Conservation (phyloP, 768 basidiomycete genomes). For the Obba rivulosa region DNA sequence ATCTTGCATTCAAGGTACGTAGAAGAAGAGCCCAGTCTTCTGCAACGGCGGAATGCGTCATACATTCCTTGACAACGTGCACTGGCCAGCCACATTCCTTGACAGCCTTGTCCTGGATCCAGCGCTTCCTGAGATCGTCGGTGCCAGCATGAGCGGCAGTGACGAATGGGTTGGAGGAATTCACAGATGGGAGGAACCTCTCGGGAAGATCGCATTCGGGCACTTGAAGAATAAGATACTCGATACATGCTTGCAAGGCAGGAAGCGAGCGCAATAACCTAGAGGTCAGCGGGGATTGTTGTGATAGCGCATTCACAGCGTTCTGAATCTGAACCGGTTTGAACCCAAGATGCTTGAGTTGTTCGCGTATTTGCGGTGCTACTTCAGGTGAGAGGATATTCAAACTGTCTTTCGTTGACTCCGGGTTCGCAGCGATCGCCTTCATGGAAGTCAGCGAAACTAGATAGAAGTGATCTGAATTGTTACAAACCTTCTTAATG, state of each 20-base stretch:
- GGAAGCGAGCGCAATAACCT: slow-evolving; percentile 55
- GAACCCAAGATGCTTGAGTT: slow-evolving; percentile 69
- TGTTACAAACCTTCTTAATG: slow-evolving; percentile 59
- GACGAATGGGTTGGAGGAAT: slow-evolving; percentile 67
- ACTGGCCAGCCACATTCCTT: slow-evolving; percentile 84
- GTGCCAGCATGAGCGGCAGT: slow-evolving; percentile 57
- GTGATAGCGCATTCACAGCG: slow-evolving; percentile 51
- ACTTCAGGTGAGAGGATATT: slow-evolving; percentile 39
- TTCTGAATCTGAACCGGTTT: slow-evolving; percentile 44
- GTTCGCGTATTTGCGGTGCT: slow-evolving; percentile 37
- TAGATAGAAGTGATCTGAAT: background rate
- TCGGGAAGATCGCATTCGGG: slow-evolving; percentile 86
- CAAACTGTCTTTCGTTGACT: slow-evolving; percentile 32
- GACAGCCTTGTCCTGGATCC: slow-evolving; percentile 74
- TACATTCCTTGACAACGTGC: slow-evolving; percentile 57
- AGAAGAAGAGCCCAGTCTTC: slow-evolving; percentile 53
- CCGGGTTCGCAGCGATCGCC: slow-evolving; percentile 50
- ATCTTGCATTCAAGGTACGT: slow-evolving; percentile 45
- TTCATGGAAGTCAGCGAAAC: slow-evolving; percentile 21
- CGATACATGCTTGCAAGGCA: slow-evolving; percentile 73
- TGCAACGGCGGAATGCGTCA: slow-evolving; percentile 30
- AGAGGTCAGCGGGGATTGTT: slow-evolving; percentile 51
- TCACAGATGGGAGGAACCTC: slow-evolving; percentile 58
- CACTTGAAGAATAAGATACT: slow-evolving; percentile 76
- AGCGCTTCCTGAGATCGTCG: slow-evolving; percentile 63